Conservation (phyloP, 2,329 filamentous ascomycete species). For the Cladophialophora exuberans region DNA sequence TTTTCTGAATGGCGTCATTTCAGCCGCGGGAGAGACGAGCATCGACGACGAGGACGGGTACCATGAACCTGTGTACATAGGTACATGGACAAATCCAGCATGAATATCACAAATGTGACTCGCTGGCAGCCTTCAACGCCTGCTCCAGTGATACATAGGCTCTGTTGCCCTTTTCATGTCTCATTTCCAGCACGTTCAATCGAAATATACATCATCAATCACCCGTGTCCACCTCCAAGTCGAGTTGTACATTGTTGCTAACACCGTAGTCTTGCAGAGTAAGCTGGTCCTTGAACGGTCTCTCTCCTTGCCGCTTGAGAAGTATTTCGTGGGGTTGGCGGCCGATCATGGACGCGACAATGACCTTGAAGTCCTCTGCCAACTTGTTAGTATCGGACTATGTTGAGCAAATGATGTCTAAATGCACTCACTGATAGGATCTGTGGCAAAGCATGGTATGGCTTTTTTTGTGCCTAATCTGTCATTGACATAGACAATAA, state of each 20-base stretch:
- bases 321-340: slow-evolving; percentile 89
- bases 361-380: slow-evolving; percentile 77
- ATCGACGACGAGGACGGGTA: not conserved
- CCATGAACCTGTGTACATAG: not conserved
- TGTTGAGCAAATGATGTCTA: not conserved
- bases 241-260: slow-evolving; percentile 75
- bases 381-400: slow-evolving; percentile 23
- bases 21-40: not conserved
- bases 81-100: too few relatives aligned
- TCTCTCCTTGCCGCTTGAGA: slow-evolving; percentile 86
- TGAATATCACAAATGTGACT: too few relatives aligned
- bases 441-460: slow-evolving; percentile 84
- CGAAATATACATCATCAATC: slow-evolving; percentile 38
- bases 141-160: not conserved
- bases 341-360: slow-evolving; percentile 87
- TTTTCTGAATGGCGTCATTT: slow-evolving; percentile 15
- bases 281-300: slow-evolving; percentile 90
- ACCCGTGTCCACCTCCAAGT: slow-evolving; percentile 54
- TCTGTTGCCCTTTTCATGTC: too few relatives aligned
- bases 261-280: slow-evolving; percentile 92
- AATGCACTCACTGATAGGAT: slow-evolving; percentile 65
- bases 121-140: not conserved
- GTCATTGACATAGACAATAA: slow-evolving; percentile 92
- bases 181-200: not conserved
- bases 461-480: slow-evolving; percentile 93